Percentiles rank a stretch among this genome's conserved stretches.
Evolutionary conservation across 768 basidiomycete species (phyloP).

Genomic region (Pulveroboletus frians): DNA sequence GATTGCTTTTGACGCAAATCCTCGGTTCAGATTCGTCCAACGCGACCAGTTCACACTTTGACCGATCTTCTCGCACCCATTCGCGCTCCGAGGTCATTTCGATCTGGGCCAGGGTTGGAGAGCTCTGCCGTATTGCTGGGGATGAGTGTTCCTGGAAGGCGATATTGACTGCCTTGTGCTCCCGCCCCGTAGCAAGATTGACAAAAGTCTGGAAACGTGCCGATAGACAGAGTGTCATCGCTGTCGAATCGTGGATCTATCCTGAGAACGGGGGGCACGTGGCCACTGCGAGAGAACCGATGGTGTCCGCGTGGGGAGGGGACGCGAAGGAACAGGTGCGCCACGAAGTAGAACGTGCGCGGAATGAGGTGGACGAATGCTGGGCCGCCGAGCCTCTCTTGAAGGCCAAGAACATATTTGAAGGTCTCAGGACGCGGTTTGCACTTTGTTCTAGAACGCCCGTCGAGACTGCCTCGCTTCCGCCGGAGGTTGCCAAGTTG

Average conservation of each 20-base stretch:
- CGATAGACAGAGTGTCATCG: constrained; percentile 49
- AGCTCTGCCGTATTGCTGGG: constrained; percentile 63
- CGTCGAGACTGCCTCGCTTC: constrained; percentile 35
- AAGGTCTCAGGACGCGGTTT: constrained; percentile 46
- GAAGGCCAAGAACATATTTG: constrained; percentile 44
- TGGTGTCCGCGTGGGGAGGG: constrained; percentile 66
- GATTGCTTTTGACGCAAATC: constrained; percentile 63
- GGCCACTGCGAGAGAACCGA: constrained; percentile 35
- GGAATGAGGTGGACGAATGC: constrained; percentile 40
- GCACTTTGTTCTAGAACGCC: constrained; percentile 44
- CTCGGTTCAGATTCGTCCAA: constrained; percentile 53
- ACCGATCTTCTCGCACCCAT: constrained; percentile 55
- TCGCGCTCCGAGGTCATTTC: constrained; percentile 68
- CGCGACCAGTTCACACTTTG: constrained; percentile 23
- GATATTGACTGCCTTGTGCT: constrained; percentile 64
- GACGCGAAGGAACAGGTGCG: constrained; percentile 44
- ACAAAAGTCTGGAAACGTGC: constrained; percentile 80
- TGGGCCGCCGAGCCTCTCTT: constrained; percentile 40
- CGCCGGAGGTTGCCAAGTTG: constrained; percentile 46
- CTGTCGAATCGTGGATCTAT: constrained; percentile 66
- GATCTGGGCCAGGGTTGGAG: constrained; percentile 69
- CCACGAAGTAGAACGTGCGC: constrained; percentile 43
- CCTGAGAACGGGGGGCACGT: constrained; percentile 33
- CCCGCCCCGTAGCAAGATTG: constrained; percentile 67
- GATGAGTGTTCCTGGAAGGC: constrained; percentile 81